A percentile compares a stretch with the other conserved stretches of the same genome.
These are phyloP conservation scores for Globisporangium solare DNA, from an alignment of 352 stramenopile genomes.

Conservation along the genomic window DNA sequence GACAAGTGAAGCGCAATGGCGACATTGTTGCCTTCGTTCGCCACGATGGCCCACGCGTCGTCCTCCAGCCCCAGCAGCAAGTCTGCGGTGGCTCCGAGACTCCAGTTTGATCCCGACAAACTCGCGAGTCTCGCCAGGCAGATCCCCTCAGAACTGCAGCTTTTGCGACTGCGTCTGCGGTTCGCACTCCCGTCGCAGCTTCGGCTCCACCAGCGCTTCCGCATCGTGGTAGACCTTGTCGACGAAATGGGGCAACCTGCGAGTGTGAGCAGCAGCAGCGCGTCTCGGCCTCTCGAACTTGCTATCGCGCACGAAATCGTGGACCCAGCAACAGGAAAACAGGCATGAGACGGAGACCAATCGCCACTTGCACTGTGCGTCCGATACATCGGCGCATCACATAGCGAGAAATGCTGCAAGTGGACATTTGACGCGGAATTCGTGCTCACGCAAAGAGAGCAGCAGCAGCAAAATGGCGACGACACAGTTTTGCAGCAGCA, in stretches of 20 bases:
- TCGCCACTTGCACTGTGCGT: too few relatives aligned
- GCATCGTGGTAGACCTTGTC: conserved; percentile 38
- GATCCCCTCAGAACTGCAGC: conserved; percentile 15
- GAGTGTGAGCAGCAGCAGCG: not conserved
- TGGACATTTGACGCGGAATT: conserved; percentile 10
- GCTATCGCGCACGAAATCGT: not conserved
- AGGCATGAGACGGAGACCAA: too few relatives aligned
- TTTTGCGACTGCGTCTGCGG: conserved; percentile 45
- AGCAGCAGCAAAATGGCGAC: not conserved
- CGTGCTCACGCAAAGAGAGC: not conserved
- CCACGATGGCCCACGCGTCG: not conserved
- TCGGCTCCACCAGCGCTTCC: conserved; percentile 21
- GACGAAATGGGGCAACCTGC: conserved; percentile 50
- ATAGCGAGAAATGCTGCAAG: not conserved
- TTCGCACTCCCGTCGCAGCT: conserved; percentile 31
- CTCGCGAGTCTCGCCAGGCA: conserved; percentile 13
- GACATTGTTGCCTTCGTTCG: too few relatives aligned
- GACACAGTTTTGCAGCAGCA: not conserved
- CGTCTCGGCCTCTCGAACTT: conserved; percentile 6
- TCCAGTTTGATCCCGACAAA: conserved; percentile 12
- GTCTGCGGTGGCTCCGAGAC: not conserved
- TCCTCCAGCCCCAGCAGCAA: not conserved
- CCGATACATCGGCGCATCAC: too few relatives aligned
- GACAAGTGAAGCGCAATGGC: too few relatives aligned
- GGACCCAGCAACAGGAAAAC: too few relatives aligned